Evolutionary conservation across 208 protist genomes (phyloP), one percentile per base, ranked within the genome.

Genomic region (Trypanosomatidae sp.): DNA sequence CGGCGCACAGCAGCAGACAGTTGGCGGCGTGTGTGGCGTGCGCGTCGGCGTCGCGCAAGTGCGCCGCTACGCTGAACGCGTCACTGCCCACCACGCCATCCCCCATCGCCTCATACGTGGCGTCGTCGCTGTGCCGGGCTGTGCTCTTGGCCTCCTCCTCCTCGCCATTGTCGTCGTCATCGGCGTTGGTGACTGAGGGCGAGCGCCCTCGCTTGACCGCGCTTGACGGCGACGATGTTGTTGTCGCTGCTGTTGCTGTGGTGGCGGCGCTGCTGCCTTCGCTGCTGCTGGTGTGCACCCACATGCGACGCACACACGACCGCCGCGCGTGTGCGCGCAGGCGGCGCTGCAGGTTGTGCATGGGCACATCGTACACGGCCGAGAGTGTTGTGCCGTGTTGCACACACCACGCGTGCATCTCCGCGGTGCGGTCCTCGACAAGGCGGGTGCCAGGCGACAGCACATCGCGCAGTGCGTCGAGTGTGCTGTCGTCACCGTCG

Each of bases 1-100:
- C 68, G n/a, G 71, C 74, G 39, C 45, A 58, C 43, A 76, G 59
- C 30, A 85, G 63, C 41, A 75, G 43, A 40, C n/a, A n/a, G n/a
- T n/a, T n/a, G n/a, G n/a, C n/a, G n/a, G n/a, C n/a, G n/a, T n/a
- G n/a, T n/a, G n/a, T n/a, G n/a, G n/a, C n/a, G n/a, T n/a, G n/a
- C n/a, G n/a, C n/a, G n/a, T n/a, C n/a, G n/a, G n/a, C n/a, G n/a
- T n/a, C n/a, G n/a, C n/a, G n/a, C n/a, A n/a, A n/a, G n/a, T n/a
- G n/a, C n/a, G n/a, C n/a, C n/a, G n/a, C n/a, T n/a, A 7, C 6
- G 7, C 41, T 45, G 18, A 45, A 13, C 24, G 18, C 6, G 18
- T 45, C 20, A 25, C 21, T 37, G 7, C 8, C 37, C 15, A 13
- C 37, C 3, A 16, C 11, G 20, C 16, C 33, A 39, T 39, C 6